phyloP scores from a whole-genome alignment of 2,329 filamentous ascomycete species.

The Mycosphaerelloides madeirae region DNA sequence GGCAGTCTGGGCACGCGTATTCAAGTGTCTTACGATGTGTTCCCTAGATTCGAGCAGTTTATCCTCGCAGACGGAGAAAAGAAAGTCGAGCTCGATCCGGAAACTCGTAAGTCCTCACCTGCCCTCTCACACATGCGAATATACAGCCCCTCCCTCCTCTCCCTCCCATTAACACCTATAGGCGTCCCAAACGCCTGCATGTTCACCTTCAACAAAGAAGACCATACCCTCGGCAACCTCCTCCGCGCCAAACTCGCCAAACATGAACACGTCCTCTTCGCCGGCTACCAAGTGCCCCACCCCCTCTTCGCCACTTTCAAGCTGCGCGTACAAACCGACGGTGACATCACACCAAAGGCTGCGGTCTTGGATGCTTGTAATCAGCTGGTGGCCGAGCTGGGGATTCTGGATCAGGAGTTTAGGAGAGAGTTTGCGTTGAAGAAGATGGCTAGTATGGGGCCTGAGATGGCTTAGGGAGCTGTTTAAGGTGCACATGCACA shows the following conservation, averaged over 20 bases:
- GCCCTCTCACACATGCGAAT: not conserved
- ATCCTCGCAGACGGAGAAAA: constrained; percentile 82
- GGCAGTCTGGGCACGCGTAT: constrained; percentile 20
- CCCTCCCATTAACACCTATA: constrained; percentile 35
- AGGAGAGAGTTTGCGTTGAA: constrained; percentile 87
- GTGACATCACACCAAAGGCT: constrained; percentile 80
- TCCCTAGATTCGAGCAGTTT: constrained; percentile 82
- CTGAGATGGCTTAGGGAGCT: constrained; percentile 10
- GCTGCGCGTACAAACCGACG: constrained; percentile 84
- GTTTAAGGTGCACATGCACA: constrained; percentile 9
- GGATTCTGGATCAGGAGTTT: constrained; percentile 77
- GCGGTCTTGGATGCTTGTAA: constrained; percentile 76
- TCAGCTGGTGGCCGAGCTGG: constrained; percentile 75
- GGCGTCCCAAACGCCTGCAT: constrained; percentile 92
- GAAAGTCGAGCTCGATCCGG: constrained; percentile 83
- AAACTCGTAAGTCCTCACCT: constrained; percentile 65
- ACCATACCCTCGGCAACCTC: constrained; percentile 73
- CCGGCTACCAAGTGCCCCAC: constrained; percentile 72
- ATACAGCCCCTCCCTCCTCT: not conserved
- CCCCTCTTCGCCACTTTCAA: constrained; percentile 50
- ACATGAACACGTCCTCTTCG: constrained; percentile 78
- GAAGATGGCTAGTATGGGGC: constrained; percentile 59
- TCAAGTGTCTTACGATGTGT: constrained; percentile 26
- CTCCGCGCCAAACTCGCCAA: constrained; percentile 80
- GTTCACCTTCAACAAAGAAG: constrained; percentile 94